A percentile compares a stretch with the other conserved stretches of the same genome.
phyloP scores from a whole-genome alignment of 2,329 filamentous ascomycete species.

The Sclerotinia spermophila region DNA sequence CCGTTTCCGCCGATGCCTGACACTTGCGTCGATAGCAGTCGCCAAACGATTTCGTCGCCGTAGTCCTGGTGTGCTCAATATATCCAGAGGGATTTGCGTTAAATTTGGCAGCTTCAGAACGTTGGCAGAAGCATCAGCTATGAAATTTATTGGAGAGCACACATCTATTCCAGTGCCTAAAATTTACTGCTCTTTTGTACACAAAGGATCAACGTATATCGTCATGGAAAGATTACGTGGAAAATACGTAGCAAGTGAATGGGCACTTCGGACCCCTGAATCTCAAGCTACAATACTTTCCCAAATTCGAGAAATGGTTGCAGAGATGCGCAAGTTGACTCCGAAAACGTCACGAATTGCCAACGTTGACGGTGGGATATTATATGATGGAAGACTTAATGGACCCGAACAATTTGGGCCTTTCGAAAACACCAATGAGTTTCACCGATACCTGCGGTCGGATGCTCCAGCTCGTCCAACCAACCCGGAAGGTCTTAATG shows the following conservation, averaged over 20 bases:
- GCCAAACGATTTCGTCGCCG: not conserved
- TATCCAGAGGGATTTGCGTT: constrained; percentile 21
- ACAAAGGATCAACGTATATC: constrained; percentile 36
- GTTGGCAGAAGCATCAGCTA: constrained; percentile 37
- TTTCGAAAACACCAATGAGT: constrained; percentile 16
- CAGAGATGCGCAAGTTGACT: constrained; percentile 2
- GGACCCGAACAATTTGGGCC: not conserved
- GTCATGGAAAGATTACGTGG: constrained; percentile 41
- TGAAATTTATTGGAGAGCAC: constrained; percentile 38
- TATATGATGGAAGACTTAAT: not conserved
- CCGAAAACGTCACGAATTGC: not conserved
- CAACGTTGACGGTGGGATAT: constrained; percentile 12
- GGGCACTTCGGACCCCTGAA: constrained; percentile 26
- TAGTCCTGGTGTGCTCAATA: not conserved
- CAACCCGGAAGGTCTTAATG: constrained; percentile 13
- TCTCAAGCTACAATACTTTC: constrained; percentile 37
- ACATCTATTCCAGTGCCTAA: constrained; percentile 41
- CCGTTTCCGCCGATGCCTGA: not conserved
- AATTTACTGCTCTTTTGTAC: constrained; percentile 38
- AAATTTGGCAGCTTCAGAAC: constrained; percentile 36
- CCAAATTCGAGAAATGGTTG: constrained; percentile 33
- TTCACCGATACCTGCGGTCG: constrained; percentile 32
- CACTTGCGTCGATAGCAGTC: not conserved
- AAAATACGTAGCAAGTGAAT: constrained; percentile 31
- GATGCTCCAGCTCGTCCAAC: constrained; percentile 20